These are phyloP conservation scores for Lantana camara DNA, from an alignment of 257 asterid species.

Conservation along the genomic window DNA sequence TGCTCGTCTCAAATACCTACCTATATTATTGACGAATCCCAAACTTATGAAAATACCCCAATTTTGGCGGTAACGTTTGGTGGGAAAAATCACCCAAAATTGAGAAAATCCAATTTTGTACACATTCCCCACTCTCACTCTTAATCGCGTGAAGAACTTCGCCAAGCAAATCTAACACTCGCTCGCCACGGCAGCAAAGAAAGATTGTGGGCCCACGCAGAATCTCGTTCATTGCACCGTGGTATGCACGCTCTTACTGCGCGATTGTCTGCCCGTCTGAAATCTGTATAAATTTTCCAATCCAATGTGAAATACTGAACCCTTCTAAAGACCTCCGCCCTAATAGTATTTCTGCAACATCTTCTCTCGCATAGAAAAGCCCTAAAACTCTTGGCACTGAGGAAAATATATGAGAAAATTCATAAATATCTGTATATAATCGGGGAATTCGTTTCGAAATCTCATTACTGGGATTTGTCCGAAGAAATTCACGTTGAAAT, in stretches of 20 bases:
- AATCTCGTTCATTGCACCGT: slow-evolving; percentile 16
- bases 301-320: slow-evolving; percentile 33
- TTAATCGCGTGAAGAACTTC: slow-evolving; percentile 23
- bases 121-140: slow-evolving; percentile 27
- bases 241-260: slow-evolving; percentile 14
- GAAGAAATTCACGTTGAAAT: slow-evolving; percentile 26
- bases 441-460: slow-evolving; percentile 6
- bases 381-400: slow-evolving; percentile 31
- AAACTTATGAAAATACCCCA: slow-evolving; percentile 30
- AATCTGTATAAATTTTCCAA: slow-evolving; percentile 23
- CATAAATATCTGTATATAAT: slow-evolving; percentile 6
- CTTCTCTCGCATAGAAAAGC: slow-evolving; percentile 29
- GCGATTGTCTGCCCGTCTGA: slow-evolving; percentile 33
- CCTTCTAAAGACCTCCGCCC: slow-evolving; percentile 70
- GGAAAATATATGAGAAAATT: background rate
- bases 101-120: slow-evolving; percentile 17
- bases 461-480: background rate
- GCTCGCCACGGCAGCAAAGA: slow-evolving; percentile 32
- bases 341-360: slow-evolving; percentile 25
- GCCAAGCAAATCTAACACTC: background rate
- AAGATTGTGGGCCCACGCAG: background rate
- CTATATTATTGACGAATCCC: no score
- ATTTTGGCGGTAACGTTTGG: slow-evolving; percentile 80
- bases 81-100: slow-evolving; percentile 53
- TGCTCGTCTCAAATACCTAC: no score